Conservation (phyloP, 1,139 yeast species). For the Pichia sp. region DNA sequence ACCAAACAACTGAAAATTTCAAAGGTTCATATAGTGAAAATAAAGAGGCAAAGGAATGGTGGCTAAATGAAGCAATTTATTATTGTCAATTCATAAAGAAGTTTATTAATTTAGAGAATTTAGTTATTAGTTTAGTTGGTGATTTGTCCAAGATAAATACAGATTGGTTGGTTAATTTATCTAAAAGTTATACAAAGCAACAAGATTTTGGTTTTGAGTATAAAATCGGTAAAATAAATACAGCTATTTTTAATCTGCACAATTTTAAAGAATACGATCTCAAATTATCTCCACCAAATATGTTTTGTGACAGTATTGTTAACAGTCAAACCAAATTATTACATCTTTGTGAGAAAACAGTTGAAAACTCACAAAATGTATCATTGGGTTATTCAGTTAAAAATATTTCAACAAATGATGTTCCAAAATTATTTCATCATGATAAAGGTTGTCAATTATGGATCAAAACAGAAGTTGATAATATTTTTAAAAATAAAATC, state of each 20-base stretch:
- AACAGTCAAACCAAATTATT: slow-evolving; percentile 24
- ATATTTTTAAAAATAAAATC: slow-evolving; percentile 18
- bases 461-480: slow-evolving; percentile 34
- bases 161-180: slow-evolving; percentile 7
- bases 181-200: slow-evolving; percentile 22
- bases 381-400: slow-evolving; percentile 30
- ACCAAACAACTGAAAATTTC: slow-evolving; percentile 20
- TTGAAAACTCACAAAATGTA: slow-evolving; percentile 25
- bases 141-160: slow-evolving; percentile 9
- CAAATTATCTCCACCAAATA: slow-evolving; percentile 26
- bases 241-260: slow-evolving; percentile 1
- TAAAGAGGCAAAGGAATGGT: slow-evolving; percentile 30
- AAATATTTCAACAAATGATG: slow-evolving; percentile 19
- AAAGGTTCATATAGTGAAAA: slow-evolving; percentile 30
- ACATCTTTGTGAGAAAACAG: slow-evolving; percentile 18
- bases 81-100: slow-evolving; percentile 31
- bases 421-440: slow-evolving; percentile 29
- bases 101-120: slow-evolving; percentile 28
- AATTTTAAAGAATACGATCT: slow-evolving; percentile 12
- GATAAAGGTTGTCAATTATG: slow-evolving; percentile 42
- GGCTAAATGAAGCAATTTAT: slow-evolving; percentile 34
- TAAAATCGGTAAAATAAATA: slow-evolving; percentile 19
- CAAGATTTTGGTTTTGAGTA: slow-evolving; percentile 34
- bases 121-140: slow-evolving; percentile 32
- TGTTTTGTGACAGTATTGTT: slow-evolving; percentile 30